phyloP scores from a whole-genome alignment of 176 grass and related monocot species.

The Ananas comosus region DNA sequence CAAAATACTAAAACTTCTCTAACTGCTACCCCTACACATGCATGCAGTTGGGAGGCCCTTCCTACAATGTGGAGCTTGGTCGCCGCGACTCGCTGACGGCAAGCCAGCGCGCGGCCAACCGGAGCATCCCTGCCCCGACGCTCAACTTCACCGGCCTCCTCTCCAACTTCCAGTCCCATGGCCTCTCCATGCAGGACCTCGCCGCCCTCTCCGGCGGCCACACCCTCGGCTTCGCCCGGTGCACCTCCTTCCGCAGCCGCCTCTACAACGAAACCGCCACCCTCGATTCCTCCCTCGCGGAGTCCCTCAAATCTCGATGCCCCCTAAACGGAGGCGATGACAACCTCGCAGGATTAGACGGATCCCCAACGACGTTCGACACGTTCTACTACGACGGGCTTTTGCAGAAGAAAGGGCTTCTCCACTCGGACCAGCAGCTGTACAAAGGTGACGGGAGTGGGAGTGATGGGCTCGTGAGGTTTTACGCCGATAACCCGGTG shows the following conservation, averaged over 20 bases:
- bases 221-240: slow-evolving; percentile 31
- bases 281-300: slow-evolving; percentile 17
- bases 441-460: slow-evolving; percentile 23
- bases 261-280: slow-evolving; percentile 35
- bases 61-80: slow-evolving; percentile 43
- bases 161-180: slow-evolving; percentile 31
- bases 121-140: slow-evolving; percentile 22
- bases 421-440: slow-evolving; percentile 42
- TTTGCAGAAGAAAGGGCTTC: slow-evolving; percentile 29
- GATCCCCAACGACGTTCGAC: slow-evolving; percentile 14
- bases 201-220: slow-evolving; percentile 32
- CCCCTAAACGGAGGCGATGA: slow-evolving; percentile 28
- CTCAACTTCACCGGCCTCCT: slow-evolving; percentile 20
- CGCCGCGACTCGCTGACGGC: slow-evolving; percentile 25
- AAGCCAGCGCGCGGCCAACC: slow-evolving; percentile 27
- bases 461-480: slow-evolving; percentile 24
- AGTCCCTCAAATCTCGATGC: slow-evolving; percentile 16
- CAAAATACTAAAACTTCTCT: not conserved
- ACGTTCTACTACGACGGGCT: slow-evolving; percentile 27
- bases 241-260: slow-evolving; percentile 22
- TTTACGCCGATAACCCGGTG: slow-evolving; percentile 18
- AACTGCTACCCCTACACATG: not conserved
- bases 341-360: slow-evolving; percentile 23
- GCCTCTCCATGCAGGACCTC: slow-evolving; percentile 23
- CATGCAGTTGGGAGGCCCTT: slow-evolving; percentile 53